phyloP scores from a whole-genome alignment of 129 eudicot species.

The Mikania micrantha region DNA sequence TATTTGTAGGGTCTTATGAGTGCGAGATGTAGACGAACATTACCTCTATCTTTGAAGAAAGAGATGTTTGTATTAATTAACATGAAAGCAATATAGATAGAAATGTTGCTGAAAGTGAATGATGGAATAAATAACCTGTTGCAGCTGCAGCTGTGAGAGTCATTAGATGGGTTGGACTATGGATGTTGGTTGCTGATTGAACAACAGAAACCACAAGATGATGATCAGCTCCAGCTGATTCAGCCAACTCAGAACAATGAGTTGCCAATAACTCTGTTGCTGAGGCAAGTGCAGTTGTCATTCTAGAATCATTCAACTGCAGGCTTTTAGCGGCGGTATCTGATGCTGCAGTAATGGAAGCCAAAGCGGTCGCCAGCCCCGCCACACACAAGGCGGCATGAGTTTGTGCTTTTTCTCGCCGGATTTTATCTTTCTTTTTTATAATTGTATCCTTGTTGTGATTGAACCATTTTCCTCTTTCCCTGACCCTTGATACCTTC shows the following conservation, averaged over 20 bases:
- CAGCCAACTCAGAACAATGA: constrained; percentile 78
- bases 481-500: constrained; percentile 19
- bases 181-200: constrained; percentile 58
- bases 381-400: constrained; percentile 78
- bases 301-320: constrained; percentile 41
- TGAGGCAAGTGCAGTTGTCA: constrained; percentile 60
- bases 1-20: too few species aligned
- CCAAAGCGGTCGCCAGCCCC: constrained; percentile 75
- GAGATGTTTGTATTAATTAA: too few species aligned
- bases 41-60: too few species aligned
- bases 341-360: constrained; percentile 51
- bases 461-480: constrained; percentile 56
- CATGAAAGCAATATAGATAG: background rate
- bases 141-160: constrained; percentile 97
- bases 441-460: constrained; percentile 19
- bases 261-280: constrained; percentile 81
- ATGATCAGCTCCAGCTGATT: constrained; percentile 62
- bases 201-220: constrained; percentile 53
- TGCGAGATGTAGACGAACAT: too few species aligned
- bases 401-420: constrained; percentile 57
- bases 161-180: constrained; percentile 53
- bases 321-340: background rate
- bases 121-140: constrained; percentile 46
- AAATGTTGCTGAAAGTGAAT: background rate
- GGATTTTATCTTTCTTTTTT: constrained; percentile 63